Conservation (phyloP, 805 yeast species). For the Metschnikowia kofuensis region DNA sequence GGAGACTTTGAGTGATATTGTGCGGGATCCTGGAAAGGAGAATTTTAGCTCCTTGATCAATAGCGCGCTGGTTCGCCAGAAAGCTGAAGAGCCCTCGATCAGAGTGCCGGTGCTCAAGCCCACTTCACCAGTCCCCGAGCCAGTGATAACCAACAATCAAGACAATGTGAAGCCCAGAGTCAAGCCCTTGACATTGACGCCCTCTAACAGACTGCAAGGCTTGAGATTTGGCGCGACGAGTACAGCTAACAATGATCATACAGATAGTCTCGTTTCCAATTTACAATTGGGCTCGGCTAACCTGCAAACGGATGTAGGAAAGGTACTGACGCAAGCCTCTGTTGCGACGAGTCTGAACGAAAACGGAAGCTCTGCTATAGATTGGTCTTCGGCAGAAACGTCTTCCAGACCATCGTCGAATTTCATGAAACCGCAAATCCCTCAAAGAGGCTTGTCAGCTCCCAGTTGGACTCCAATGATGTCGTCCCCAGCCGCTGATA, state of each 20-base stretch:
- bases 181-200: conserved; percentile 10
- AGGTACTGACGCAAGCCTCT: neutral
- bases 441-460: neutral
- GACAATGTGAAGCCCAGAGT: neutral
- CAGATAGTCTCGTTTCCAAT: neutral
- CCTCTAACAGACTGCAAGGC: conserved; percentile 4
- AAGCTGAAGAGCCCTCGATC: conserved; percentile 21
- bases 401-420: neutral
- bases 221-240: conserved; percentile 12
- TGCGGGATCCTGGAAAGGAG: conserved; percentile 4
- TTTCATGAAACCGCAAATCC: conserved; percentile 1
- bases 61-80: conserved; percentile 25
- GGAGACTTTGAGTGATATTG: conserved; percentile 3
- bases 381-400: conserved; percentile 8
- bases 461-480: conserved; percentile 8
- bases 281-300: conserved; percentile 2
- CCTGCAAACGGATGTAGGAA: neutral
- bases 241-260: neutral
- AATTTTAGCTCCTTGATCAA: conserved; percentile 31
- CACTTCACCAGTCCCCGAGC: conserved; percentile 3
- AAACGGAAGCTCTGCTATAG: neutral
- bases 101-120: conserved; percentile 21
- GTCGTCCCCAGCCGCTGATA: conserved; percentile 1
- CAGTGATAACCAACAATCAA: neutral
- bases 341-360: neutral